Base-by-base conservation (phyloP, 2,329 filamentous ascomycete genomes). In the Teratosphaeria pseudoeucalypti region DNA sequence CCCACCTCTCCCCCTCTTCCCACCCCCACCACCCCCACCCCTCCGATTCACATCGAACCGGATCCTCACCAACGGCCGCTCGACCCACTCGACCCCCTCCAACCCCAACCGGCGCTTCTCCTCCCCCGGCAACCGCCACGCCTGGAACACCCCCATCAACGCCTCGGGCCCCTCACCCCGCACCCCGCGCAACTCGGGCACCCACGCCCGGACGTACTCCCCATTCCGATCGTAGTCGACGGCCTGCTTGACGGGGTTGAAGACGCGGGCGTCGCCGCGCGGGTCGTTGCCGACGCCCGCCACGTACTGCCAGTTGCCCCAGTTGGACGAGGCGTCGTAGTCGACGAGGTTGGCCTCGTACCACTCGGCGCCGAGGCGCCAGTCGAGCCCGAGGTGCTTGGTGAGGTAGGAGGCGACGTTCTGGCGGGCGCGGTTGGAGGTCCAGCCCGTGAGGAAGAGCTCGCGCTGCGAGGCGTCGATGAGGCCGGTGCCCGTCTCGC, bases 241-340 rank as follows among this genome's bases (percentile, higher is more conserved):
- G 0, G 85, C 86, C 70, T 92, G 89, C 71, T 92, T 92, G 55
- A 92, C 84, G 0, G 88, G 88, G 67, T 92, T 92, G 78, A 92
- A 92, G 14, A 88, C 82, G n/a, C 89, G 78, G 0, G 82, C 82
- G 64, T 87, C 82, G 6, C 85, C 84, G 26, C 88, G 77, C 0
- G 88, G 89, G 65, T 92, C 88, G 64, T 91, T 92, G 7, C 89
- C 89, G 0, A 92, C 87, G 0, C 89, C 89, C 0, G 88, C 81
- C 0, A 89, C 83, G 62, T 92, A 92, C 71, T 91, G 88, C 89
- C 88, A 67, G 67, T 90, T 91, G 10, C 85, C 85, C 88, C 88
- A 92, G 65, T 92, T 92, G 61, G 81, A 87, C 14, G 82, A 84
- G 0, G 88, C 80, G 65, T 92, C 89, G 69, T 92, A 90, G 70